Evolutionary conservation across 2,329 filamentous ascomycete species (phyloP), one percentile per base, ranked within the genome.

Genomic region (Penicillium brevicompactum): DNA sequence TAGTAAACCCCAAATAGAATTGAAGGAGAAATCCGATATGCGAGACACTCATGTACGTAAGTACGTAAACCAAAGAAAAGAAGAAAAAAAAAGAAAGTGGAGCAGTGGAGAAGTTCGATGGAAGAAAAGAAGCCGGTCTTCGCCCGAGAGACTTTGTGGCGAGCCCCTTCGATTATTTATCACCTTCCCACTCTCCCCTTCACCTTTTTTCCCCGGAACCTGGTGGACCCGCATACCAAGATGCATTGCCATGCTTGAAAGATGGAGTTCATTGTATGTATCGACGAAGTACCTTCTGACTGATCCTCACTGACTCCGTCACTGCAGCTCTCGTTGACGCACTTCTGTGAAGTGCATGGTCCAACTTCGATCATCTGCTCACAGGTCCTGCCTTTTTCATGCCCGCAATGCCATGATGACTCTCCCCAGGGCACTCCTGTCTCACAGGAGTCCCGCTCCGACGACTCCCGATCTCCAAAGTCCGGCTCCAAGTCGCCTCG

Each of bases 301-400:
- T 18, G 18, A 18, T 18, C 18, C 18, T 37, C 34, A n/a, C 34
- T 37, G 13, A 37, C 13, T n/a, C 34, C n/a, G 18, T 18, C 18
- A 18, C 34, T 37, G 8, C 13, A 85, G 83, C 79, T 85, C 67
- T 84, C 83, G 65, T 78, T 85, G 60, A 84, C 83, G 61, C 83
- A 85, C 74, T 85, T 85, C 70, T 85, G 83, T 73, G 83, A 85
- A 74, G 76, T 82, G 70, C 82, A 85, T 78, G 83, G 83, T 69
- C 83, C 83, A 16, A 85, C 82, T 49, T 84, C 82, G 53, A 84
- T 85, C 70, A 81, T 85, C 61, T 85, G 83, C 71, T 85, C 83
- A 55, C 82, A 85, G 69, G 80, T 83, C 60, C 74, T 81, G 46
- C 81, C 81, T 13, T 75, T 82, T 54, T 75, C 81, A 53, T 85